Evolutionary conservation across 2,329 filamentous ascomycete genomes (phyloP), one percentile per base, ranked within the genome.

Genomic region (Penicillium sp.): DNA sequence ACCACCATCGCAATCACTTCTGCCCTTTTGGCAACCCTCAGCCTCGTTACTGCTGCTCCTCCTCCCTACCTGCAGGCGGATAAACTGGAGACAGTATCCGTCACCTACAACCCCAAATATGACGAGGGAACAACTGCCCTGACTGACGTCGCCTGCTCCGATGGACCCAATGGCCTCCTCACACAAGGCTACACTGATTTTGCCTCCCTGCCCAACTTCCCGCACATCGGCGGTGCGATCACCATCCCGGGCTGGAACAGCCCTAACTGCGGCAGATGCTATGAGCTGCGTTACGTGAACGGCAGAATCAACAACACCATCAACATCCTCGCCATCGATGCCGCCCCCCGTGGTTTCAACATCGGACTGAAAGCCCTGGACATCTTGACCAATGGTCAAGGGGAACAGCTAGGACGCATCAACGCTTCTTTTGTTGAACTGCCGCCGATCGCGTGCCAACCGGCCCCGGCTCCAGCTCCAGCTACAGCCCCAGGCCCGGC

Each of bases 91-190:
- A 58, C 60, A 22, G 64, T 73, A 42, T 68, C 63, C 68, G 86
- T 90, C 63, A 85, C 84, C 56, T 92, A 84, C 70, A 87, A 91
- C 72, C 71, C 73, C 16, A 82, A 78, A 64, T 93, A 88, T 72
- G 87, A 91, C 64, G 73, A 84, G 55, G 66, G 66, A 38, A 57
- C 58, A 52, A 78, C 82, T 50, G 75, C 79, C 37, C 67, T 91
- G 46, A 75, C 70, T 29, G 67, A 63, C 4, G 77, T 89, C 37
- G 27, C 65, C 40, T 73, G 71, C 59, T 72, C 69, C 10, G 57
- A 72, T 46, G 70, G 70, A 6, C 18, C 30, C 28, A 63, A 70
- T 47, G 70, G 70, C 18, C 63, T 73, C 14, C 40, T 63, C 10
- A 46, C 16, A 8, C 60, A 64, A 41, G 68, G 65, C 40, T 72